Evolutionary conservation across 2,329 filamentous ascomycete genomes (phyloP).

Genomic region (Apiospora phragmitis): DNA sequence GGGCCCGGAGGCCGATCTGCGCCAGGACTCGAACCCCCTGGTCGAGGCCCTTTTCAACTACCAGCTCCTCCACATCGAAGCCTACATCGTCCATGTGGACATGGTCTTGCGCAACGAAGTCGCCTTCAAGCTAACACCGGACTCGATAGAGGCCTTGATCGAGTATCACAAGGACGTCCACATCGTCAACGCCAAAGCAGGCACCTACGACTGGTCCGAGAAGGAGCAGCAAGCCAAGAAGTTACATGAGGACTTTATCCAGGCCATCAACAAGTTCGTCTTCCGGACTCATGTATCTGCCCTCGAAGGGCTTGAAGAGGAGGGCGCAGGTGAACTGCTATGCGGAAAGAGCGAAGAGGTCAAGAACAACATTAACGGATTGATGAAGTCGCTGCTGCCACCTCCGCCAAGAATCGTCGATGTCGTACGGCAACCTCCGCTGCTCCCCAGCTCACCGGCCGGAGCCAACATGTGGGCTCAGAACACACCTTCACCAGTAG

Average conservation of each 20-base stretch:
- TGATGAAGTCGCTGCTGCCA: slow-evolving; percentile 86
- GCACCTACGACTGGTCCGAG: slow-evolving; percentile 92
- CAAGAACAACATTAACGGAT: slow-evolving; percentile 78
- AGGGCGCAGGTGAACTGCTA: slow-evolving; percentile 90
- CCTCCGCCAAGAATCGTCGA: slow-evolving; percentile 87
- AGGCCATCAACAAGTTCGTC: slow-evolving; percentile 96
- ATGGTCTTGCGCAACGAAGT: slow-evolving; percentile 98
- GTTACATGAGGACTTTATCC: slow-evolving; percentile 93
- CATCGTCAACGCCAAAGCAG: slow-evolving; percentile 85
- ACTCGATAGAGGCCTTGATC: slow-evolving; percentile 90
- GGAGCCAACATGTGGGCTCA: slow-evolving; percentile 81
- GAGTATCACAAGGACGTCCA: slow-evolving; percentile 97
- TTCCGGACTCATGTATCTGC: slow-evolving; percentile 86
- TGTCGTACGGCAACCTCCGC: slow-evolving; percentile 79
- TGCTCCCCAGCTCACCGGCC: slow-evolving; percentile 80
- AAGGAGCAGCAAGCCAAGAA: slow-evolving; percentile 97
- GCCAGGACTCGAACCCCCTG: slow-evolving; percentile 77
- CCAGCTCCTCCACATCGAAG: slow-evolving; percentile 89
- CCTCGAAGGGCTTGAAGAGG: slow-evolving; percentile 93
- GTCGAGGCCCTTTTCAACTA: slow-evolving; percentile 90
- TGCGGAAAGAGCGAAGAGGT: slow-evolving; percentile 91
- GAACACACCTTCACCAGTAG: slow-evolving; percentile 60
- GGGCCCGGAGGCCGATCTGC: slow-evolving; percentile 80
- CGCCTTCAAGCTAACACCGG: slow-evolving; percentile 93
- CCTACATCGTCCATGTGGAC: slow-evolving; percentile 98